phyloP scores from a whole-genome alignment of 306 rosid genomes.

The Begonia fuchsioides region DNA sequence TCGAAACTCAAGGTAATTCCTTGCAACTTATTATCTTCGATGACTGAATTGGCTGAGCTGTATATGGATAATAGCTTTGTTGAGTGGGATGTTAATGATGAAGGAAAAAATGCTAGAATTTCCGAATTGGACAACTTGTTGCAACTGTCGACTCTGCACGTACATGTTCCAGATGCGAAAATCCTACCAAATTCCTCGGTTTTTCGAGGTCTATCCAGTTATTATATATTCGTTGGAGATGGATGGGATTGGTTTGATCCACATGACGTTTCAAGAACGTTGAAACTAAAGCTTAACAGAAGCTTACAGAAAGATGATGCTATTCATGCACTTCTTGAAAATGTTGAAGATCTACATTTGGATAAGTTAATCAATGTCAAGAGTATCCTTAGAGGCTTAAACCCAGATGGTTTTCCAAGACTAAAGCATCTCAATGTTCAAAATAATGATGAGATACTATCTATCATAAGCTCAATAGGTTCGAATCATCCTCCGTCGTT shows the following conservation, averaged over 20 bases:
- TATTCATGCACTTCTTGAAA: conserved; percentile 15
- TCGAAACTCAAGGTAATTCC: conserved; percentile 18
- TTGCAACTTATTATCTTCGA: conserved; percentile 11
- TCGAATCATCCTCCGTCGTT: conserved; percentile 6
- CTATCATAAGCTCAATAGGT: conserved; percentile 8
- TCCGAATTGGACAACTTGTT: conserved; percentile 17
- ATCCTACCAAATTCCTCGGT: conserved; percentile 12
- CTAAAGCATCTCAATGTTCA: conserved; percentile 26
- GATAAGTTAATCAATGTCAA: conserved; percentile 21
- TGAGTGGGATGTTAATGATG: conserved; percentile 10
- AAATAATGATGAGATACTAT: conserved; percentile 13
- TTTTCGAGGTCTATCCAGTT: conserved; percentile 9
- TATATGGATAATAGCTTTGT: conserved; percentile 19
- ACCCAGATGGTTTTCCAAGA: conserved; percentile 17
- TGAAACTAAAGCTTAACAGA: conserved; percentile 13
- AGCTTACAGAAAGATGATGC: conserved; percentile 14
- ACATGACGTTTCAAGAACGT: conserved; percentile 4
- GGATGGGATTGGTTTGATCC: conserved; percentile 4
- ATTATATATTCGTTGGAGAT: conserved; percentile 25
- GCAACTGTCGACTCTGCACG: conserved; percentile 11
- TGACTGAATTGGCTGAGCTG: conserved; percentile 23
- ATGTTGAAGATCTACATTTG: conserved; percentile 23
- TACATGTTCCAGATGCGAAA: conserved; percentile 9
- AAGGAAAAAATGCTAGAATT: conserved; percentile 7
- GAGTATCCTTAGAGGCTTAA: conserved; percentile 18